Base-by-base conservation (phyloP, 169 alveolate species). In the Eimeria sp. region DNA sequence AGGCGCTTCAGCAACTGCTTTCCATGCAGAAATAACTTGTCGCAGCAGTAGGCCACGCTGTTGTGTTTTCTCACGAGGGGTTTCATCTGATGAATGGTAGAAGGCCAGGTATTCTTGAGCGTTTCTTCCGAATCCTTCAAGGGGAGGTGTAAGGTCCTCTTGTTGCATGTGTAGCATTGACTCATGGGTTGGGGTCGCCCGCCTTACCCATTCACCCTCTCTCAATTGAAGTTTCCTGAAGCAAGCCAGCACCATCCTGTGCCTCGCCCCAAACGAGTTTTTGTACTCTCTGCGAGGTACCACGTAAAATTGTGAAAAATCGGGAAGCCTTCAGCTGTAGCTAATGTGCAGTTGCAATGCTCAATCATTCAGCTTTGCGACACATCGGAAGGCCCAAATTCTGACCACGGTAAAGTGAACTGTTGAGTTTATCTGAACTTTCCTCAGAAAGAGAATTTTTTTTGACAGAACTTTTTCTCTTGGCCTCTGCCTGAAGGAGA, bases 81-180 rank as follows among this genome's bases (percentile, higher is more conserved):
- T 58, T 85, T 27, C 40, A 58, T 40, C 91, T 85, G 54, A 13
- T 2, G 54, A 4, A 37, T 85, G 77, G 40, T 85, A 62, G 62
- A 85, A 85, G 37, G 76, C 76, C 60, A 85, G 76, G 52, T 85
- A 87, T 14, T 76, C 83, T n/a, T 87, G 94, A 9, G 64, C 94
- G 49, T 27, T 87, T 46, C 56, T 64, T 72, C 68, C 94, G 56
- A 87, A 87, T 25, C 66, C 83, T 25, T 64, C 82, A 23, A 66
- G 80, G 52, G 83, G 83, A 43, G 82, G 94, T 54, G 83, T 30
- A 49, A 62, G 80, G 62, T 87, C 94, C 25, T 62, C 52, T 52
- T 87, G 68, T 66, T 87, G 94, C 94, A 87, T 87, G 56, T 64
- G 54, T 23, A 87, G 54, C 94, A 87, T 87, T 46, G 94, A 87